Percentiles rank a stretch among this genome's conserved stretches.
Evolutionary conservation across 352 stramenopile genomes (phyloP).

Genomic region (Globisporangium perplexum): DNA sequence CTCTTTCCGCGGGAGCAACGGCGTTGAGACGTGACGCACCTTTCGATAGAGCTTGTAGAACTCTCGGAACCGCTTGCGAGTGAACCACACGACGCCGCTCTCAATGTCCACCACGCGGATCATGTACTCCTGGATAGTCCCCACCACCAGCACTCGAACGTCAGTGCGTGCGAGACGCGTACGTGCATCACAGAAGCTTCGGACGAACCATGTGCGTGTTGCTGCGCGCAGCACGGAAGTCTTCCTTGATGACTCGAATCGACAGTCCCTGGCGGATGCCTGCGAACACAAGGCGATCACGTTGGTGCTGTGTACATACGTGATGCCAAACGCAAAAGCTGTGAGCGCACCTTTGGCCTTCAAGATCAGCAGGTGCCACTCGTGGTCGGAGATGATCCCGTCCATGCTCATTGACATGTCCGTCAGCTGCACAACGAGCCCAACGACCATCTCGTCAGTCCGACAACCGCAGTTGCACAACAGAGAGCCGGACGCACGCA

Average conservation of each 20-base stretch:
- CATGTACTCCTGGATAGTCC: conserved; percentile 63
- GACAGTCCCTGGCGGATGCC: conserved; percentile 75
- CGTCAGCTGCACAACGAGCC: conserved; percentile 35
- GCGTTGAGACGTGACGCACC: conserved; percentile 19
- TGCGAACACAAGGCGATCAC: conserved; percentile 7
- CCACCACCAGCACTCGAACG: neutral
- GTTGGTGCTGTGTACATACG: too few relatives aligned
- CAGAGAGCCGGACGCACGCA: conserved; percentile 18
- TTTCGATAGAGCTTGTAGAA: conserved; percentile 82
- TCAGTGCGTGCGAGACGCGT: neutral
- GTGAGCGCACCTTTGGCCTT: conserved; percentile 59
- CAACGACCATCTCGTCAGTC: neutral
- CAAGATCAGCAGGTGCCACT: conserved; percentile 80
- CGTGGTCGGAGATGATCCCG: conserved; percentile 80
- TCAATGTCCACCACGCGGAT: conserved; percentile 83
- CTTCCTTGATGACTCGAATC: conserved; percentile 72
- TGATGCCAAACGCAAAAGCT: too few relatives aligned
- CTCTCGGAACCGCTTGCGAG: conserved; percentile 73
- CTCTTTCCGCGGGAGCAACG: neutral
- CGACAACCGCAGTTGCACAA: neutral
- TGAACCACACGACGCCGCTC: conserved; percentile 83
- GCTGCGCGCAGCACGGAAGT: conserved; percentile 36
- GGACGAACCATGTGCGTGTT: conserved; percentile 63
- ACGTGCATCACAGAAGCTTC: neutral
- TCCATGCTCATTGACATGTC: conserved; percentile 85